phyloP scores from a whole-genome alignment of 176 grass and related monocot species.

The Cocos nucifera region DNA sequence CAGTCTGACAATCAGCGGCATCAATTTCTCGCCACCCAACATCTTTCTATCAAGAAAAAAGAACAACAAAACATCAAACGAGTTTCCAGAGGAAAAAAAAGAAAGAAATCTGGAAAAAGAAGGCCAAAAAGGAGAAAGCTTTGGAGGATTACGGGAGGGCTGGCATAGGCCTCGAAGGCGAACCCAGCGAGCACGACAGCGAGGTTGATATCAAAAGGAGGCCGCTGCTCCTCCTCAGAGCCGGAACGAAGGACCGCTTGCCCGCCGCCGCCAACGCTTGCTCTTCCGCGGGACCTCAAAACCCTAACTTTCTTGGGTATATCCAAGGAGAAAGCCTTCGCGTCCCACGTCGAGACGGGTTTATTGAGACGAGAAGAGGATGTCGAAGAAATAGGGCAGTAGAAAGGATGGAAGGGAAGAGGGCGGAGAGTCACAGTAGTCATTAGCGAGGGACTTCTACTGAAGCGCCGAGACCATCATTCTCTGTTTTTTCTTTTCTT shows the following conservation, averaged over 20 bases:
- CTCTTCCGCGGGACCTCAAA: conserved; percentile 9
- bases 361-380: conserved; percentile 10
- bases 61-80: conserved; percentile 4
- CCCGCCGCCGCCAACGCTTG: conserved; percentile 1
- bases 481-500: too few species aligned
- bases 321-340: not conserved
- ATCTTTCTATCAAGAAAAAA: conserved; percentile 33
- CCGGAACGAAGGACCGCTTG: conserved; percentile 14
- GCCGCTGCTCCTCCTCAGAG: conserved; percentile 13
- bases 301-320: conserved; percentile 1
- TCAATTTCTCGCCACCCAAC: conserved; percentile 83
- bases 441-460: conserved; percentile 5
- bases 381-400: conserved; percentile 9
- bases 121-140: not conserved
- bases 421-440: conserved; percentile 4
- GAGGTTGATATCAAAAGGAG: conserved; percentile 75
- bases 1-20: conserved; percentile 64
- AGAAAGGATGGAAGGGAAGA: conserved; percentile 20
- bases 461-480: not conserved
- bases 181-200: conserved; percentile 84
- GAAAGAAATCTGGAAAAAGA: not conserved
- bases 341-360: not conserved
- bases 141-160: conserved; percentile 43
- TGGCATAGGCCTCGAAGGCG: conserved; percentile 81
- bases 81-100: not conserved